Conservation (phyloP, 176 grass and related monocot genomes). For the Thinopyrum elongatum region DNA sequence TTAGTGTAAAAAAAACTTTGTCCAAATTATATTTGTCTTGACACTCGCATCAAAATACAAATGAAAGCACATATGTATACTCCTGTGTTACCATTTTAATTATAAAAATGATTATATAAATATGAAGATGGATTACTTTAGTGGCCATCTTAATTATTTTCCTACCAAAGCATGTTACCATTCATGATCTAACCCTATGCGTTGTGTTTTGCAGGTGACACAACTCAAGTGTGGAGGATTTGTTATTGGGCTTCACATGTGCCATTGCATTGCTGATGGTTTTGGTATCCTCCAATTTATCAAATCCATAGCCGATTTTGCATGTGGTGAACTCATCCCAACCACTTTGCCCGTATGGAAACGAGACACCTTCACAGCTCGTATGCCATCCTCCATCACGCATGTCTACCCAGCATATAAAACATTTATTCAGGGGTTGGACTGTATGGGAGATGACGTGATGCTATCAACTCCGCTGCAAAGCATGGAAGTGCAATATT, state of each 20-base stretch:
- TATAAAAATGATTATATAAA: no score
- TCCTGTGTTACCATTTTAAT: no score
- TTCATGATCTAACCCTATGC: neutral
- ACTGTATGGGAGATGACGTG: neutral
- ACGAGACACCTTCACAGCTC: neutral
- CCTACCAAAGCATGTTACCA: neutral
- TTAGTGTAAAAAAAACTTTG: no score
- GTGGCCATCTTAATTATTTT: neutral
- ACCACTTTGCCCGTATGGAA: constrained; percentile 30
- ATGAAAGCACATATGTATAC: neutral
- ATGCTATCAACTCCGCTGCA: constrained; percentile 14
- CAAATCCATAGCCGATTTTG: constrained; percentile 19
- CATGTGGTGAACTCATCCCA: constrained; percentile 8
- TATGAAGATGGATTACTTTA: no score
- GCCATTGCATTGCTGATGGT: constrained; percentile 42
- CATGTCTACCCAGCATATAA: neutral
- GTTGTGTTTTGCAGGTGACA: constrained; percentile 29
- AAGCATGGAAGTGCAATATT: constrained; percentile 5
- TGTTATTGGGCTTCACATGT: constrained; percentile 36
- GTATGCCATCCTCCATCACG: neutral
- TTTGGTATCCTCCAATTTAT: constrained; percentile 42
- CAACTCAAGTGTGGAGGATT: constrained; percentile 42
- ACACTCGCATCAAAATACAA: neutral
- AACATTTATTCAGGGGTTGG: neutral
- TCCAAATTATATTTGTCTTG: no score